phyloP scores from a whole-genome alignment of 371 early-diverging fungal species.

The Blyttiomyces sp. region DNA sequence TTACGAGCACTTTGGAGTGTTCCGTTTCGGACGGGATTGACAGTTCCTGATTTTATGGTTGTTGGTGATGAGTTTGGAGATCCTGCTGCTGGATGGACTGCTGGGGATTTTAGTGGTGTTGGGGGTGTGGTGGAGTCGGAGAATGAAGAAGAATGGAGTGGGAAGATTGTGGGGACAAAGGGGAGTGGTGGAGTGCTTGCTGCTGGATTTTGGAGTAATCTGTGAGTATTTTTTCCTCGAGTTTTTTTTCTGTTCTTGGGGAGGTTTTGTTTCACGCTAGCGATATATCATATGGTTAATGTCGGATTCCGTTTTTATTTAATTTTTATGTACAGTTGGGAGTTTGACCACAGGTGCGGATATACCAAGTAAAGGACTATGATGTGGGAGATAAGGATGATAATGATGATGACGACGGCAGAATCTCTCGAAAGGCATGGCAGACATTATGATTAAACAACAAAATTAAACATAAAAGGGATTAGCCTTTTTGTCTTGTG shows the following conservation, averaged over 20 bases:
- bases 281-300: too few relatives aligned
- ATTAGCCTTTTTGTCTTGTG: too few relatives aligned
- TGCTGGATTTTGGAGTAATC: conserved; percentile 48
- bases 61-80: conserved; percentile 50
- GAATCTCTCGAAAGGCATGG: too few relatives aligned
- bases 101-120: conserved; percentile 33
- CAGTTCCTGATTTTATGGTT: conserved; percentile 27
- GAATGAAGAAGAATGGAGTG: conserved; percentile 38
- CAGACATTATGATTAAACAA: too few relatives aligned
- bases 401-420: too few relatives aligned
- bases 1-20: conserved; percentile 39
- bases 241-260: not conserved
- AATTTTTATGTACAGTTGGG: conserved; percentile 19
- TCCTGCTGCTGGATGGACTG: conserved; percentile 50
- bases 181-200: conserved; percentile 46
- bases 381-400: too few relatives aligned
- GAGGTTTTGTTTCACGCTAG: too few relatives aligned
- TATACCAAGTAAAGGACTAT: conserved; percentile 38
- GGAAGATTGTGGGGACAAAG: conserved; percentile 40
- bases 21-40: conserved; percentile 45
- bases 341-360: conserved; percentile 38
- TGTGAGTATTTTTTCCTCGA: conserved; percentile 11
- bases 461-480: too few relatives aligned
- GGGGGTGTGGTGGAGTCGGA: conserved; percentile 42
- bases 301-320: too few relatives aligned